Evolutionary conservation across 1,139 yeast genomes (phyloP).

Genomic region (Cylindricascospora bacillispora): DNA sequence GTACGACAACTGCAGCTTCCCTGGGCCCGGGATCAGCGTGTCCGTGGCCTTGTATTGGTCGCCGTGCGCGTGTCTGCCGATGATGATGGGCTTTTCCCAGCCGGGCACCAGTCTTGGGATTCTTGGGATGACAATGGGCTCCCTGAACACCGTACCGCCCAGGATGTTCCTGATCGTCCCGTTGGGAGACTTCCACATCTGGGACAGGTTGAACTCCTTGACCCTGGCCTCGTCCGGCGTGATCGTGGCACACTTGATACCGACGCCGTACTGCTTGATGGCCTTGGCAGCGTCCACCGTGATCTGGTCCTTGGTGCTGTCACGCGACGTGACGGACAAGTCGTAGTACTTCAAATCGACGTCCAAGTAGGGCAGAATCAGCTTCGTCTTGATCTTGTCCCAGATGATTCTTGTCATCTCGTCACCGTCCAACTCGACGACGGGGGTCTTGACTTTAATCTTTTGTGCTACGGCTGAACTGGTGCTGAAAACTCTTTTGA

Average conservation of each 20-base stretch:
- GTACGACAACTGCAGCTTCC: conserved; percentile 52
- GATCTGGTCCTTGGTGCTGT: conserved; percentile 57
- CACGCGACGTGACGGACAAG: conserved; percentile 58
- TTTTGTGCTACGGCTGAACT: conserved; percentile 26
- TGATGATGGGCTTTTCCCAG: conserved; percentile 73
- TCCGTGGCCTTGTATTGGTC: conserved; percentile 80
- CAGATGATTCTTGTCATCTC: conserved; percentile 82
- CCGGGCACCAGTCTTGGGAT: conserved; percentile 66
- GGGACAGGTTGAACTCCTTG: conserved; percentile 56
- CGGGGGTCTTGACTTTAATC: conserved; percentile 56
- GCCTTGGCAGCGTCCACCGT: conserved; percentile 70
- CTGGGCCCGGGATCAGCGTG: conserved; percentile 54
- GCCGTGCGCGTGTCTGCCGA: conserved; percentile 80
- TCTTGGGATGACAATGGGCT: conserved; percentile 65
- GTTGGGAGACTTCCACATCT: conserved; percentile 81
- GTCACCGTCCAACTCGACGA: conserved; percentile 77
- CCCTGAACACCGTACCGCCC: conserved; percentile 78
- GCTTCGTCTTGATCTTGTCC: conserved; percentile 58
- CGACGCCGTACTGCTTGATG: conserved; percentile 63
- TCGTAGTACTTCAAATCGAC: conserved; percentile 68
- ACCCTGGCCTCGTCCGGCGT: conserved; percentile 80
- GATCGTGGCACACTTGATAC: conserved; percentile 76
- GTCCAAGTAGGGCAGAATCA: conserved; percentile 58
- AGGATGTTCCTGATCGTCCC: conserved; percentile 74
- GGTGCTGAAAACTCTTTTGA: conserved; percentile 12